Evolutionary conservation across 2,329 filamentous ascomycete genomes (phyloP), one percentile per base, ranked within the genome.

Genomic region (Metarhizium humberi): DNA sequence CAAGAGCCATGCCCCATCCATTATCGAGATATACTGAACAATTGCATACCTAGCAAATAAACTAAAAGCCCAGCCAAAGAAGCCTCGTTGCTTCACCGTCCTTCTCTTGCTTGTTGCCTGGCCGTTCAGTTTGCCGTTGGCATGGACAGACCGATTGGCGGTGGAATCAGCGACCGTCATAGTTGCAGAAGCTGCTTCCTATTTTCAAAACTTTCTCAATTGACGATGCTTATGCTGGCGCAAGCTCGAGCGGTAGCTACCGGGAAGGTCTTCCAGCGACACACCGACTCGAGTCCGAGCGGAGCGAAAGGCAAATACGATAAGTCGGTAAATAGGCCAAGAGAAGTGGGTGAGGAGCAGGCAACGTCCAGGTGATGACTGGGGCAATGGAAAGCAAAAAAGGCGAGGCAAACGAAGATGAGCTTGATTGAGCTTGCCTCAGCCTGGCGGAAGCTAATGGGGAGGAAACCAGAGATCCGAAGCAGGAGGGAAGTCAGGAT

Each of bases 11-110:
- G 25, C 25, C 25, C 25, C 25, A 25, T 25, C 25, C 25, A 25
- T 25, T 25, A 25, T 25, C 25, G 25, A 25, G 25, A 34, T 7
- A 34, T 2, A 11, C 32, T 7, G 4, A 34, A 6, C 2, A 34
- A 36, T 52, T 34, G 61, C 71, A 55, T 74, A 83, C 83, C 84
- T 81, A 16, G 81, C 79, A 36, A 78, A 59, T 18, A 75, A 69
- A 66, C 71, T 80, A 58, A 83, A 70, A 43, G 74, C 60, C 66
- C 75, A 71, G 18, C 58, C 55, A 32, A 71, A 52, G 56, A 72
- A 65, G 50, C 69, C 62, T 51, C 57, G 58, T 52, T 57, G 61
- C 55, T 59, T 67, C 14, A 55, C 52, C 43, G 53, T 50, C 38
- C 56, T 61, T 58, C 64, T 64, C 18, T 61, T 59, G 58, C 56